phyloP scores from a whole-genome alignment of 805 yeast species.

The Kodamaea nitidulidarum region DNA sequence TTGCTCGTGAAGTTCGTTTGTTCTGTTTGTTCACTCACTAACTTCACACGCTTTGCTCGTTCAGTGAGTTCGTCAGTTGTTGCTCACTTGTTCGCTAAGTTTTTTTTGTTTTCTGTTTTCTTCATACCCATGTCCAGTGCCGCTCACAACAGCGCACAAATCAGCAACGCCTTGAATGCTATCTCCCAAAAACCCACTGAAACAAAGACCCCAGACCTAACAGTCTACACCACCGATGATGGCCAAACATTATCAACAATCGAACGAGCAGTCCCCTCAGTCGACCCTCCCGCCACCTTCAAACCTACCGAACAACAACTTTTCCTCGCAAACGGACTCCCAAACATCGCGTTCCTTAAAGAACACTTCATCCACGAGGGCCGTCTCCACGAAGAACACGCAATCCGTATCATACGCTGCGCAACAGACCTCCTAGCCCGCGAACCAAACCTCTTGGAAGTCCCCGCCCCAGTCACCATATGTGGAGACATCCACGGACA shows the following conservation, averaged over 20 bases:
- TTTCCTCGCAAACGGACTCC: conserved; percentile 60
- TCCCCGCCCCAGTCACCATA: conserved; percentile 91
- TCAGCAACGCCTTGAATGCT: conserved; percentile 63
- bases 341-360: conserved; percentile 66
- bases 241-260: conserved; percentile 54
- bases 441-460: conserved; percentile 77
- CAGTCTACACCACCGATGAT: conserved; percentile 50
- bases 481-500: conserved; percentile 99
- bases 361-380: conserved; percentile 82
- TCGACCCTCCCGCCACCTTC: conserved; percentile 62
- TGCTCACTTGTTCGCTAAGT: no score
- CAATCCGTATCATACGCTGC: conserved; percentile 55
- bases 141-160: conserved; percentile 46
- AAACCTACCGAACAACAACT: conserved; percentile 67
- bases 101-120: neutral
- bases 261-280: conserved; percentile 53
- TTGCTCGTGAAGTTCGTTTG: neutral
- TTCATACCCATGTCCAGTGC: conserved; percentile 1
- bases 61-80: neutral
- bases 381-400: conserved; percentile 67
- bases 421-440: conserved; percentile 59
- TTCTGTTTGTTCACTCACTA: neutral
- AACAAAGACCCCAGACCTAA: conserved; percentile 29
- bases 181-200: conserved; percentile 40
- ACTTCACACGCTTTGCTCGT: neutral